Conservation (phyloP, 805 yeast species). For the Ascoidea rubescens region DNA sequence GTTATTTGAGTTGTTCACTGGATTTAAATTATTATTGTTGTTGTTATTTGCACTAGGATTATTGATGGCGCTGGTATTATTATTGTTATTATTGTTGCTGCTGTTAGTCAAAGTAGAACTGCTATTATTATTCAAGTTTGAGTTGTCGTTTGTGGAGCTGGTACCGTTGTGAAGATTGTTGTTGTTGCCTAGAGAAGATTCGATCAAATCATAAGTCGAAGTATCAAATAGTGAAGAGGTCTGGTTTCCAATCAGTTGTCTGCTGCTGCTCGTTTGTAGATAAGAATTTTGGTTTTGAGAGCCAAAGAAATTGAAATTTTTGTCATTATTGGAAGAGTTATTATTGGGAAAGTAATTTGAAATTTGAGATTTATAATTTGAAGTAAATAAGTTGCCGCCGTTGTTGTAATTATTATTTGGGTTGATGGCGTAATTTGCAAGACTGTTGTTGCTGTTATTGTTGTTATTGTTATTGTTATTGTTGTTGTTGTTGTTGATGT, state of each 20-base stretch:
- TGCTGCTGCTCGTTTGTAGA: not conserved
- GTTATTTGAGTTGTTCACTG: not conserved
- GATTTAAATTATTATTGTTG: no score
- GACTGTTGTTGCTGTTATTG: not conserved
- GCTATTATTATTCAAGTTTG: not conserved
- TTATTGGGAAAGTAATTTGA: not conserved
- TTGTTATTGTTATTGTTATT: not conserved
- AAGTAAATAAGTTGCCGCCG: not conserved
- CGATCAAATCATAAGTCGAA: constrained; percentile 1
- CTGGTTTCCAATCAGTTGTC: not conserved
- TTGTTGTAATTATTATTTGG: not conserved
- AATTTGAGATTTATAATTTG: not conserved
- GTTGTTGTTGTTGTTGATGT: not conserved
- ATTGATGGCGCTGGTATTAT: not conserved
- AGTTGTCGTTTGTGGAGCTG: not conserved
- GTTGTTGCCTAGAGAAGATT: not conserved
- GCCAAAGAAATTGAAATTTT: not conserved
- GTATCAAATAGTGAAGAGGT: constrained; percentile 1
- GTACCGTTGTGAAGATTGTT: not conserved
- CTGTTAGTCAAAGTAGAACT: not conserved
- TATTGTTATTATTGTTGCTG: not conserved
- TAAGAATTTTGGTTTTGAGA: not conserved
- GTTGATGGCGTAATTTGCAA: not conserved
- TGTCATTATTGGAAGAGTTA: not conserved
- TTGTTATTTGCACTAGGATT: not conserved